Evolutionary conservation across 2,329 filamentous ascomycete species (phyloP), one percentile per base, ranked within the genome.

Genomic region (Stagonosporopsis tanaceti): DNA sequence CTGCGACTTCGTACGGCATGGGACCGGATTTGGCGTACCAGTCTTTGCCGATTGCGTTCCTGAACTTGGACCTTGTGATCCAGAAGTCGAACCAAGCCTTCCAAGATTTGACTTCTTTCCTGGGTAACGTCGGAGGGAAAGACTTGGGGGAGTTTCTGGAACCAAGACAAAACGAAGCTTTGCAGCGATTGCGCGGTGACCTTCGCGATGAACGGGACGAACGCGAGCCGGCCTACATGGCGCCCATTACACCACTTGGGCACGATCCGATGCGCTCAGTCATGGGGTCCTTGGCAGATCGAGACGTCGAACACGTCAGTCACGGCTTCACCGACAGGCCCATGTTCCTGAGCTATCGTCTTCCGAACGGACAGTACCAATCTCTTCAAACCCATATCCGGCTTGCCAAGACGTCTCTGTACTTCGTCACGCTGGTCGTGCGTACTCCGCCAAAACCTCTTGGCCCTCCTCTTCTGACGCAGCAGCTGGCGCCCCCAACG

Each of bases 151-250:
- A 82, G 15, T 68, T 84, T 28, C 73, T 82, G 6, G 75, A 77
- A 35, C 66, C 73, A 4, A 67, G 74, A 22, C 78, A 81, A 45
- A 64, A 69, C 2, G 79, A 81, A 24, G 73, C 70, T 46, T 72
- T 84, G 60, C 76, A 78, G 42, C 69, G 74, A 14, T 71, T 84
- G 32, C 77, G 79, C 38, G 78, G 75, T 46, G 73, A 77, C 15
- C 68, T 84, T 46, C 74, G 80, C 35, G 76, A 79, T 35, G 82
- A 84, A 60, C 69, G 79, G 46, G 79, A 81, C 38, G 70, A 74
- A 28, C 76, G 79, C 35, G 81, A 84, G 53, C 81, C 82, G 14
- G 69, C 80, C 27, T 82, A 81, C 60, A 78, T 83, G 68, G 77
- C 82, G 24, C 80, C 81, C 5, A 84, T 84, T 24, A 77, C 76